Percentiles rank a stretch among this genome's conserved stretches.
Evolutionary conservation across 306 rosid species (phyloP).

Genomic region (Lathyrus sativus): DNA sequence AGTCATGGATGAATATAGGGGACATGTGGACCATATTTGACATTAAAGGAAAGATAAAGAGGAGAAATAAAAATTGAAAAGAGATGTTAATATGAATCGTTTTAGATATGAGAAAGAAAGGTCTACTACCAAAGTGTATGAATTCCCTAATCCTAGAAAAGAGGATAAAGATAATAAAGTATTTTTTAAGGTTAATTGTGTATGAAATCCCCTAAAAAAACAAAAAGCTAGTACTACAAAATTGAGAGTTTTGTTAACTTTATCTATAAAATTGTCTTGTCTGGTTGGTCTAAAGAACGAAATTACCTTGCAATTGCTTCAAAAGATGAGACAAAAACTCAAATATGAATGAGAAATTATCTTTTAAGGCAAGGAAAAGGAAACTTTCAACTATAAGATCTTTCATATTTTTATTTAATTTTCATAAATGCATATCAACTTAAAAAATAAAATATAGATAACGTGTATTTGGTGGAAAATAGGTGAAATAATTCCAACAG

Average conservation of each 20-base stretch:
- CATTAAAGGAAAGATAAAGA: background rate
- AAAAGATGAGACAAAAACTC: slow-evolving; percentile 32
- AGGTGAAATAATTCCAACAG: background rate
- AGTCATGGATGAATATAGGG: slow-evolving; percentile 25
- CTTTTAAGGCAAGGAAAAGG: background rate
- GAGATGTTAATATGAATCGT: background rate
- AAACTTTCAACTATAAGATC: slow-evolving; percentile 2
- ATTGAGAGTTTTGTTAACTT: slow-evolving; percentile 31
- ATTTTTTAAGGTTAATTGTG: slow-evolving; percentile 4
- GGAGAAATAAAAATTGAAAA: background rate
- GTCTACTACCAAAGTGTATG: background rate
- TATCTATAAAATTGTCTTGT: slow-evolving; percentile 31
- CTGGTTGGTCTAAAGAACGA: slow-evolving; percentile 23
- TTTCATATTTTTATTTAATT: background rate
- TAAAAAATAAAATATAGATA: background rate
- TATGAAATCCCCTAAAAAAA: background rate
- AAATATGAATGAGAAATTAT: slow-evolving; percentile 23
- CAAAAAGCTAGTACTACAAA: slow-evolving; percentile 22
- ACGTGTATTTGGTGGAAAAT: slow-evolving; percentile 25
- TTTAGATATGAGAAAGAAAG: background rate
- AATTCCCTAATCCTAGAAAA: background rate
- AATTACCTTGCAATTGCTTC: slow-evolving; percentile 28
- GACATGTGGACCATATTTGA: slow-evolving; percentile 28
- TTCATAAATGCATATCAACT: too few species aligned
- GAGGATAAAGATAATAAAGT: background rate